A percentile compares a stretch with the other conserved stretches of the same genome.
phyloP scores from a whole-genome alignment of 2,329 filamentous ascomycete species.

The Cladobotryum protrusum region DNA sequence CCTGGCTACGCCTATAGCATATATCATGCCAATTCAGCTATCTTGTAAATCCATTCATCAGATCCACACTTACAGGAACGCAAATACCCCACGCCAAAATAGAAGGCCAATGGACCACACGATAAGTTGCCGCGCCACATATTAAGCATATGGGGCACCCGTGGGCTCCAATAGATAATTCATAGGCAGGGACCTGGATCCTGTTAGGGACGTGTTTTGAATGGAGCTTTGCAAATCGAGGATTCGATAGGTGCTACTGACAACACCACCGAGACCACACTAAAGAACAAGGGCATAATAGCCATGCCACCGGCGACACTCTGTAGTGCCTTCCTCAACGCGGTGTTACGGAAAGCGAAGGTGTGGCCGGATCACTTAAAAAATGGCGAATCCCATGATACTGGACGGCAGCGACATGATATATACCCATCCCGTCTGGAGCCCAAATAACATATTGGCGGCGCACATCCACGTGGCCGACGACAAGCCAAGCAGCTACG shows the following conservation, averaged over 20 bases:
- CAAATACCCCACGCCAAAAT: constrained; percentile 97
- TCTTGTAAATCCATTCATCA: not conserved
- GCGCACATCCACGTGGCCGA: constrained; percentile 91
- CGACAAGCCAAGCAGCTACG: constrained; percentile 69
- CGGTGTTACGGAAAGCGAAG: constrained; percentile 76
- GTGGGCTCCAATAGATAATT: constrained; percentile 73
- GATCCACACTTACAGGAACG: constrained; percentile 60
- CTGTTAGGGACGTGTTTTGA: no score
- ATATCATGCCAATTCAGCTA: not conserved
- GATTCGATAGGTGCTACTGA: constrained; percentile 26
- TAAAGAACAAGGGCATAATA: constrained; percentile 94
- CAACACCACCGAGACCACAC: constrained; percentile 89
- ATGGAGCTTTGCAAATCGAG: no score
- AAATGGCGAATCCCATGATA: constrained; percentile 89
- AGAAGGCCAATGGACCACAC: constrained; percentile 85
- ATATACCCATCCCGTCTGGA: constrained; percentile 69
- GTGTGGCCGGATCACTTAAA: constrained; percentile 68
- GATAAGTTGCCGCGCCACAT: constrained; percentile 72
- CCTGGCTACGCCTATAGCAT: constrained; percentile 60
- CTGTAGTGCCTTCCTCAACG: constrained; percentile 94
- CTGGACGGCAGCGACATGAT: constrained; percentile 97
- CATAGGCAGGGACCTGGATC: constrained; percentile 69
- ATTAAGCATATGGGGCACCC: constrained; percentile 69
- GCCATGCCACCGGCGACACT: constrained; percentile 93
- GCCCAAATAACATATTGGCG: constrained; percentile 97